Percentiles rank a stretch among this genome's conserved stretches.
These are phyloP conservation scores for Urtica urens DNA, from an alignment of 306 rosid genomes.

Conservation along the genomic window DNA sequence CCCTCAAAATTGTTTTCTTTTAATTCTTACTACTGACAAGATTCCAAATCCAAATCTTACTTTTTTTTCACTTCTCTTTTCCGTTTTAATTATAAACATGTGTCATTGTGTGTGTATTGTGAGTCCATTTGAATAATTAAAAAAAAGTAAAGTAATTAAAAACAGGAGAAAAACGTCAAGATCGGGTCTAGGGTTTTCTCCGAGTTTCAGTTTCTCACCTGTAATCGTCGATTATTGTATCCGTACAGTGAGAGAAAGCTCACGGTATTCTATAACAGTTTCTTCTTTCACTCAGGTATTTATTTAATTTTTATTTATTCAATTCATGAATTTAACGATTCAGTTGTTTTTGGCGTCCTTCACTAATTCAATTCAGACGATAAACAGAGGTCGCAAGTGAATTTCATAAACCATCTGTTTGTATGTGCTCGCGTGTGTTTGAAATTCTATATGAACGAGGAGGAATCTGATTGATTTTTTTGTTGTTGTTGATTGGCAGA, in stretches of 20 bases:
- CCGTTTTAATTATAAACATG: not conserved
- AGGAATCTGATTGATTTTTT: not conserved
- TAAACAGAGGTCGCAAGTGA: too few relatives aligned
- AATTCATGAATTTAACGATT: too few relatives aligned
- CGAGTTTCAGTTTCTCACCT: not conserved
- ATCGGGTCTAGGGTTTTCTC: conserved; percentile 24
- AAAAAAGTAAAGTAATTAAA: not conserved
- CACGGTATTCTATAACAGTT: too few relatives aligned
- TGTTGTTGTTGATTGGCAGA: too few relatives aligned
- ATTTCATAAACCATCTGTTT: too few relatives aligned
- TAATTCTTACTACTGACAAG: conserved; percentile 9
- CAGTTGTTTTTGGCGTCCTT: too few relatives aligned
- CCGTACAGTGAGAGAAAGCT: too few relatives aligned
- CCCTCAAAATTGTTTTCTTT: not conserved
- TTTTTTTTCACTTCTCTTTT: not conserved
- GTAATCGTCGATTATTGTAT: conserved; percentile 12
- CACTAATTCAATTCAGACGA: too few relatives aligned
- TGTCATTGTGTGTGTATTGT: not conserved
- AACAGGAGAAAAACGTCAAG: conserved; percentile 7
- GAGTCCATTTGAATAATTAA: not conserved
- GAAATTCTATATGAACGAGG: too few relatives aligned
- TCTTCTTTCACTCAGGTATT: not conserved
- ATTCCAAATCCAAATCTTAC: conserved; percentile 22
- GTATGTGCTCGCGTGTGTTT: not conserved
- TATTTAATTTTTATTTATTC: not conserved